These are phyloP conservation scores for Aspergillus mulundensis DNA, from an alignment of 495 filamentous ascomycete species.

Conservation along the genomic window DNA sequence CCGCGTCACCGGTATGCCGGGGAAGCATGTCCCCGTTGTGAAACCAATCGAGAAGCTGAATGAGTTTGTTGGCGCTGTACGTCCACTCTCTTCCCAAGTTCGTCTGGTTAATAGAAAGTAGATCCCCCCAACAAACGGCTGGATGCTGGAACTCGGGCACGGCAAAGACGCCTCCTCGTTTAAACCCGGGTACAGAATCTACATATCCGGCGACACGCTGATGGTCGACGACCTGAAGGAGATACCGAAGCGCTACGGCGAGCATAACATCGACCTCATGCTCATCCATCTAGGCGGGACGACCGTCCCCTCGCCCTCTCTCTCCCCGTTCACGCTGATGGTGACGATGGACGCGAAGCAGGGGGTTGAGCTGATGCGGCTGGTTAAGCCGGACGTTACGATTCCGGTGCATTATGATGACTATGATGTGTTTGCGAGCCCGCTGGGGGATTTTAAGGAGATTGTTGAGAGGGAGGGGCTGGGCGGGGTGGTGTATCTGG, in stretches of 20 bases:
- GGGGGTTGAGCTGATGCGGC: conserved; percentile 55
- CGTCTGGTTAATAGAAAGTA: conserved; percentile 10
- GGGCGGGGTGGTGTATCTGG: conserved; percentile 56
- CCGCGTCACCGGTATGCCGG: conserved; percentile 64
- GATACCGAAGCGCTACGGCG: conserved; percentile 50
- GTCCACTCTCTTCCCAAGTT: conserved; percentile 11
- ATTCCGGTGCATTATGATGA: conserved; percentile 72
- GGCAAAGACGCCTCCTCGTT: conserved; percentile 2
- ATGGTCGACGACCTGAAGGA: conserved; percentile 58
- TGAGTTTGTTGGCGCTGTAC: conserved; percentile 55
- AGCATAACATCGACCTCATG: conserved; percentile 61
- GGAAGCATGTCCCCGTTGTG: conserved; percentile 61
- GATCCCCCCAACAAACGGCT: conserved; percentile 69
- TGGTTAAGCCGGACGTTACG: conserved; percentile 60
- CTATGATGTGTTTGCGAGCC: conserved; percentile 58
- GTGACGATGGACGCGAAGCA: conserved; percentile 70
- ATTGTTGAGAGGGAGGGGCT: conserved; percentile 51
- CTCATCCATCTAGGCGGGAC: conserved; percentile 65
- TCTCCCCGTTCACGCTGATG: conserved; percentile 54
- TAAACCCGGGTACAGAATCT: conserved; percentile 54
- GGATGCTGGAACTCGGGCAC: conserved; percentile 64
- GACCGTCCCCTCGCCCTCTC: conserved; percentile 53
- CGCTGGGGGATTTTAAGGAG: conserved; percentile 57
- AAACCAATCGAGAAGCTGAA: conserved; percentile 44
- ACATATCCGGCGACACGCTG: conserved; percentile 71